Conservation (phyloP, 2,329 filamentous ascomycete genomes). For the Rhytidhysteron rufulum region DNA sequence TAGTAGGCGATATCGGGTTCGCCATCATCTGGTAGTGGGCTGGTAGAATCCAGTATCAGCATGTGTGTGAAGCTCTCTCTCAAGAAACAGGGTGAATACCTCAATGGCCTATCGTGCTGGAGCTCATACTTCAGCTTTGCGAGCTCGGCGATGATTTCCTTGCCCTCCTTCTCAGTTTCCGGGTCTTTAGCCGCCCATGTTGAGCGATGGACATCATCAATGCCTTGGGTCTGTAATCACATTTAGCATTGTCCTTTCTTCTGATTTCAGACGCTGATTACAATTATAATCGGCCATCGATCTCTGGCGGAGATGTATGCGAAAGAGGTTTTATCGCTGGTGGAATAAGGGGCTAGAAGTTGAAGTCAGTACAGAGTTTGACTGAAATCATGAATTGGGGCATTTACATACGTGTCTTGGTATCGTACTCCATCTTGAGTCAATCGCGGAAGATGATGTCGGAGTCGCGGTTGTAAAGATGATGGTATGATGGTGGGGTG, state of each 20-base stretch:
- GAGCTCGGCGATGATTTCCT: conserved; percentile 75
- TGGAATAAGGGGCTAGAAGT: conserved; percentile 67
- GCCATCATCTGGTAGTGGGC: conserved; percentile 73
- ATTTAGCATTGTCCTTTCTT: not conserved
- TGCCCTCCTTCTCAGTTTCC: conserved; percentile 72
- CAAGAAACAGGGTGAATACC: conserved; percentile 55
- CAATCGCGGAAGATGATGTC: not conserved
- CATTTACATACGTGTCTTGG: conserved; percentile 62
- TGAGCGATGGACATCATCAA: conserved; percentile 88
- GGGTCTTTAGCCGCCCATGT: conserved; percentile 57
- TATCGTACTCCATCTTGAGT: conserved; percentile 66
- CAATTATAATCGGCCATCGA: conserved; percentile 91
- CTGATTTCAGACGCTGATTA: conserved; percentile 41
- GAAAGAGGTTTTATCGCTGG: conserved; percentile 80
- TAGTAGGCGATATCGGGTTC: conserved; percentile 72
- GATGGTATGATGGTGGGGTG: too few relatives aligned
- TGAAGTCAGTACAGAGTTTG: not conserved
- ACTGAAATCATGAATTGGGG: not conserved
- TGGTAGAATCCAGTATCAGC: too few relatives aligned
- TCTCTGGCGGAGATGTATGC: conserved; percentile 79
- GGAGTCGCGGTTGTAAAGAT: too few relatives aligned
- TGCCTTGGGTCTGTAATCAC: conserved; percentile 74
- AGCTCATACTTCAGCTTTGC: conserved; percentile 89
- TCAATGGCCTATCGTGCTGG: conserved; percentile 78
- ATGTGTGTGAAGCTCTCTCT: not conserved